Evolutionary conservation across 305 asterid genomes (phyloP).

Genomic region (Petunia hybrid): DNA sequence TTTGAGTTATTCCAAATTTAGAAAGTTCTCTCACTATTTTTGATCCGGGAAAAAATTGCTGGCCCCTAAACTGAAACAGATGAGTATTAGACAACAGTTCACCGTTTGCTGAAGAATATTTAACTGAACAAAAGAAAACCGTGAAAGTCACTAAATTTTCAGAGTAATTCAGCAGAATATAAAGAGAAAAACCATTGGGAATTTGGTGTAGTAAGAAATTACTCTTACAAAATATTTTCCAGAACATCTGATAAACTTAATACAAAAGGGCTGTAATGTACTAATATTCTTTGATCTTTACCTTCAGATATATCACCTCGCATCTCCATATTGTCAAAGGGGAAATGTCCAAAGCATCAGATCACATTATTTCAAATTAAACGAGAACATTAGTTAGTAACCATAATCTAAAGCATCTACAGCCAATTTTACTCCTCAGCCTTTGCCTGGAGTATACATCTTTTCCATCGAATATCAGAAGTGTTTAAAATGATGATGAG

Average conservation of each 20-base stretch:
- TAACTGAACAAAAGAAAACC: background rate
- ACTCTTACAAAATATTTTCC: background rate
- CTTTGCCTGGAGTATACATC: no score
- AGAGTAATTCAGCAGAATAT: background rate
- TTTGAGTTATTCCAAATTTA: no score
- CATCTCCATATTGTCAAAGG: background rate
- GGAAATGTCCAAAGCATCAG: background rate
- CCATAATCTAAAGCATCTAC: background rate
- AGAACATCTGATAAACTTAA: background rate
- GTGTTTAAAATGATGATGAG: constrained; percentile 61
- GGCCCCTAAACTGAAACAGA: no score
- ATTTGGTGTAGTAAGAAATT: background rate
- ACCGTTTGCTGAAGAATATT: background rate
- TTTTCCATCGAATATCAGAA: background rate
- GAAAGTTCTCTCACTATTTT: no score
- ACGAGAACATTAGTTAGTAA: background rate
- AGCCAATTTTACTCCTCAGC: background rate
- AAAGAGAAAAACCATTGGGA: background rate
- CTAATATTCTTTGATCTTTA: background rate
- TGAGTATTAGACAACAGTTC: background rate
- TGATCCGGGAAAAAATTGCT: no score
- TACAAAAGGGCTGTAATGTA: background rate
- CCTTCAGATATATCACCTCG: background rate
- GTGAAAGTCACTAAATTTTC: background rate
- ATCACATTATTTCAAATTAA: background rate